phyloP scores from a whole-genome alignment of 352 stramenopile species.

The Globisporangium abappressorium region DNA sequence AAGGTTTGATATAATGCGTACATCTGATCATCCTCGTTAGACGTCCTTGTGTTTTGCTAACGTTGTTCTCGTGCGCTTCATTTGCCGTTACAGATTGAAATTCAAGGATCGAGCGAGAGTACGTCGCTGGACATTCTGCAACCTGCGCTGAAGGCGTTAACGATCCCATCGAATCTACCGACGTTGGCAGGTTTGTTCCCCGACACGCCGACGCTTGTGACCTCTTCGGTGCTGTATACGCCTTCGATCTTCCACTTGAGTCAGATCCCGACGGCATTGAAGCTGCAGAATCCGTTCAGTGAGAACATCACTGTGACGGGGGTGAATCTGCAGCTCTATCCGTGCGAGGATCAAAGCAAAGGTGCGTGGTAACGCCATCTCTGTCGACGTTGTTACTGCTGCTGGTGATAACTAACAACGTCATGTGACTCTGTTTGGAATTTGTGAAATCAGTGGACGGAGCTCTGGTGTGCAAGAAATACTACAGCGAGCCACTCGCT shows the following conservation, averaged over 20 bases:
- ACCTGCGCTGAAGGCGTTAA: slow-evolving; percentile 48
- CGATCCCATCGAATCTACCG: slow-evolving; percentile 57
- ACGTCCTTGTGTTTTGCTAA: too few species aligned
- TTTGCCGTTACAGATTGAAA: slow-evolving; percentile 43
- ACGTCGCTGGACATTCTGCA: slow-evolving; percentile 60
- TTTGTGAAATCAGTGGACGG: slow-evolving; percentile 26
- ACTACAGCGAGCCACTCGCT: slow-evolving; percentile 60
- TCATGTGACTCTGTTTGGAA: background rate
- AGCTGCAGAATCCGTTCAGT: slow-evolving; percentile 79
- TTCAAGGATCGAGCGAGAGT: slow-evolving; percentile 53
- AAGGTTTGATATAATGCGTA: slow-evolving; percentile 33
- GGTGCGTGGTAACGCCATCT: slow-evolving; percentile 25
- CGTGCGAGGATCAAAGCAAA: slow-evolving; percentile 60
- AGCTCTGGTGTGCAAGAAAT: slow-evolving; percentile 61
- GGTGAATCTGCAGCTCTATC: slow-evolving; percentile 72
- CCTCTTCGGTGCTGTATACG: slow-evolving; percentile 69
- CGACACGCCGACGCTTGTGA: slow-evolving; percentile 64
- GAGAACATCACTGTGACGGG: slow-evolving; percentile 68
- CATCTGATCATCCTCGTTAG: background rate
- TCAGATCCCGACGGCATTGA: slow-evolving; percentile 64
- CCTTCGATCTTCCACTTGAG: slow-evolving; percentile 71
- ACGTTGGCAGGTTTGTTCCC: slow-evolving; percentile 68
- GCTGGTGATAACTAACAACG: background rate
- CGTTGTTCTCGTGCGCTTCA: too few species aligned
- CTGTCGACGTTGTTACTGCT: background rate